Evolutionary conservation across 768 basidiomycete genomes (phyloP).

Genomic region (Hypsizygus marmoreus): DNA sequence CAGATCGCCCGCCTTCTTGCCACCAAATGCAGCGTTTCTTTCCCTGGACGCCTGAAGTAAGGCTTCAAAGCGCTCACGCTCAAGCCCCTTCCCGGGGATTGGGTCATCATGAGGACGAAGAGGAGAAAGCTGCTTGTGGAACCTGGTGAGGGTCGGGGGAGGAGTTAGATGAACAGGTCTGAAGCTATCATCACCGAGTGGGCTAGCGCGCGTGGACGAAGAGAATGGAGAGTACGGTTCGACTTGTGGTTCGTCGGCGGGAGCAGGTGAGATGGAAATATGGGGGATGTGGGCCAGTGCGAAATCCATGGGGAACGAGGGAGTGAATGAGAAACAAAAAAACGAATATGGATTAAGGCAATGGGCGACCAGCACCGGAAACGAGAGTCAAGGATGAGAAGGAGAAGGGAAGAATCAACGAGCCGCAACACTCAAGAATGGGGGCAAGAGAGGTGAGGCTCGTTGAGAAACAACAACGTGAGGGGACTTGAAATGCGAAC

Average conservation of each 20-base stretch:
- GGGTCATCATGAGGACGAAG: conserved; percentile 44
- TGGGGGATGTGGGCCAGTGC: conserved; percentile 54
- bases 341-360: conserved; percentile 25
- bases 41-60: conserved; percentile 64
- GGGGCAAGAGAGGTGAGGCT: not conserved
- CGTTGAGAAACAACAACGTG: conserved; percentile 2
- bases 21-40: conserved; percentile 45
- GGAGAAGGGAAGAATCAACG: conserved; percentile 6
- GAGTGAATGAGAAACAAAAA: conserved; percentile 18
- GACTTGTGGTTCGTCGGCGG: conserved; percentile 47
- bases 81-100: conserved; percentile 51
- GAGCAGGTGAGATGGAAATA: conserved; percentile 71
- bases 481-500: not conserved
- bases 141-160: conserved; percentile 47
- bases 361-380: conserved; percentile 57
- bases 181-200: conserved; percentile 50
- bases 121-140: conserved; percentile 49
- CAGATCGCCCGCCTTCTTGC: conserved; percentile 56
- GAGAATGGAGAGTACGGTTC: conserved; percentile 71
- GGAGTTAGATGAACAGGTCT: conserved; percentile 61
- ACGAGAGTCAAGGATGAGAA: conserved; percentile 2
- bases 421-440: conserved; percentile 15
- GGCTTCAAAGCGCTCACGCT: conserved; percentile 62
- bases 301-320: conserved; percentile 40
- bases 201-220: conserved; percentile 30